A percentile compares a stretch with the other conserved stretches of the same genome.
phyloP scores from a whole-genome alignment of 73 alveolate species.

The Halteria grandinella region DNA sequence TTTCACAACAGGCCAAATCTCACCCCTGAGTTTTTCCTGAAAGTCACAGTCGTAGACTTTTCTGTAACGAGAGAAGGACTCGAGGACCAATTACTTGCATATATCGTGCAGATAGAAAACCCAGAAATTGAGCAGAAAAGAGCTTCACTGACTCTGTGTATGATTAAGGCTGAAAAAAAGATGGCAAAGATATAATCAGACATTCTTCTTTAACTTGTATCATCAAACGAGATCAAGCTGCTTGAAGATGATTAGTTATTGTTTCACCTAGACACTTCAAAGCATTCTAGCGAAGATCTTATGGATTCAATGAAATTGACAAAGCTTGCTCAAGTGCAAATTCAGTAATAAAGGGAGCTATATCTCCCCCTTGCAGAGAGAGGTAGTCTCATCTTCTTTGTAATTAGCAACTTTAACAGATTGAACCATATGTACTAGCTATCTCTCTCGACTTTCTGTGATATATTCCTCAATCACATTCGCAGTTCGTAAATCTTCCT shows the following conservation, averaged over 20 bases:
- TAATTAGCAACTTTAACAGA: constrained; percentile 92
- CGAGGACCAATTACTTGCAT: constrained; percentile 95
- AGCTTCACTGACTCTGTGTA: constrained; percentile 80
- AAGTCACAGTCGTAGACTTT: constrained; percentile 94
- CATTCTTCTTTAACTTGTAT: constrained; percentile 85
- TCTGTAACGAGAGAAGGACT: constrained; percentile 97
- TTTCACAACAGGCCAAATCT: constrained; percentile 93
- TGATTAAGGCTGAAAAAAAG: constrained; percentile 86
- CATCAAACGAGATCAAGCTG: constrained; percentile 89
- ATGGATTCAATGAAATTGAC: constrained; percentile 81
- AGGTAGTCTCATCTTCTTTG: constrained; percentile 92
- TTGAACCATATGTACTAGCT: constrained; percentile 98
- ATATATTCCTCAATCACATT: constrained; percentile 84
- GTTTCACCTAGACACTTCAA: constrained; percentile 85
- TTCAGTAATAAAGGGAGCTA: constrained; percentile 85
- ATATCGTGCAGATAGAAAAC: constrained; percentile 91
- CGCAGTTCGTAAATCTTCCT: constrained; percentile 73
- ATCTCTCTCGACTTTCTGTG: constrained; percentile 90
- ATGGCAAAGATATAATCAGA: constrained; percentile 88
- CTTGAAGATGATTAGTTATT: constrained; percentile 92
- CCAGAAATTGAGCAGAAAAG: constrained; percentile 95
- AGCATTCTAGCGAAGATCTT: constrained; percentile 83
- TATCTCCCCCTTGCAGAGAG: constrained; percentile 91
- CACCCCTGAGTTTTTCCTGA: constrained; percentile 93
- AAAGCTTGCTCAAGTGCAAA: constrained; percentile 87